phyloP scores from a whole-genome alignment of 2,329 filamentous ascomycete species.

The Colletotrichum echinochloae region DNA sequence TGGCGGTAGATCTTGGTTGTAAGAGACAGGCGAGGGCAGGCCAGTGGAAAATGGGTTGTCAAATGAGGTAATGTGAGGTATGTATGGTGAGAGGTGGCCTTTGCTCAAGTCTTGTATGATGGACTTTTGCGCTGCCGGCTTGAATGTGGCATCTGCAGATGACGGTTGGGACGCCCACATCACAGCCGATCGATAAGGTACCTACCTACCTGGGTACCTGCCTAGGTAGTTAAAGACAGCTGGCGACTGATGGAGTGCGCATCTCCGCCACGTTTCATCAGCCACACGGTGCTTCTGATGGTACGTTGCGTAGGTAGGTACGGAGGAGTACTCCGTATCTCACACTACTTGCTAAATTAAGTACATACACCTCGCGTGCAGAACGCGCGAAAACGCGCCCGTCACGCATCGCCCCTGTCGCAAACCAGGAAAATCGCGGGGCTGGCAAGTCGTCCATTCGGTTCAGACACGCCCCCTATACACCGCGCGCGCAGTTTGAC shows the following conservation, averaged over 20 bases:
- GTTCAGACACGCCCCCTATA: not conserved
- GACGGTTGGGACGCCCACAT: not conserved
- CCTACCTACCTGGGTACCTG: not conserved
- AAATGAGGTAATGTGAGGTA: not conserved
- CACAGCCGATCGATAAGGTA: conserved; percentile 4
- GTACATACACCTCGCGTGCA: not conserved
- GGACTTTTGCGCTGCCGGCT: not conserved
- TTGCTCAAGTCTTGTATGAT: not conserved
- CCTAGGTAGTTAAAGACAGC: not conserved
- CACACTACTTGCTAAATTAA: not conserved
- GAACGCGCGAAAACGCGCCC: conserved; percentile 9
- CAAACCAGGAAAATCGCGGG: conserved; percentile 6
- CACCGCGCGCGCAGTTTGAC: not conserved
- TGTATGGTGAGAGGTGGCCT: conserved; percentile 15
- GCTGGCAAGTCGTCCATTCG: conserved; percentile 6
- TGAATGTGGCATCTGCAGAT: not conserved
- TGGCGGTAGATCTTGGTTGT: too few relatives aligned
- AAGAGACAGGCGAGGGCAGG: not conserved
- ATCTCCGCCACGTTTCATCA: not conserved
- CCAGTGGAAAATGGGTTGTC: not conserved
- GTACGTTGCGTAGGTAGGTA: too few relatives aligned
- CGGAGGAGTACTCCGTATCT: fast-evolving
- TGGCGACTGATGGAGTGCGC: conserved; percentile 1
- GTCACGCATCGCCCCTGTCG: not conserved
- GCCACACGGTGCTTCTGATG: not conserved